Percentiles rank a stretch among this genome's conserved stretches.
Conservation (phyloP, 75 land plant genomes). For the Picea glauca region DNA sequence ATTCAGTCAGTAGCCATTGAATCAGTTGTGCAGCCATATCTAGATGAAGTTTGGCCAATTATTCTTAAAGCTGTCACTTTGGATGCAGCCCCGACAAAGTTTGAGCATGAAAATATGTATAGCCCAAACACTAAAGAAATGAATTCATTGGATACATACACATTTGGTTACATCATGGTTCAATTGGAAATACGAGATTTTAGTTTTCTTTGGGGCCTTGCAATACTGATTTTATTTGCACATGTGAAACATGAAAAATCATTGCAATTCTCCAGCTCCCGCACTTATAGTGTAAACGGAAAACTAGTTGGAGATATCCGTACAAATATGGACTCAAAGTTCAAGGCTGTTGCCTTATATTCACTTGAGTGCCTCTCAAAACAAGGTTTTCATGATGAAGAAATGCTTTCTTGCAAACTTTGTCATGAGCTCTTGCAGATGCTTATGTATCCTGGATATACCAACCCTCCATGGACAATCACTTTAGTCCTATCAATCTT, state of each 20-base stretch:
- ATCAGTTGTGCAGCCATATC: conserved; percentile 46
- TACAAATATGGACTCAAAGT: conserved; percentile 15
- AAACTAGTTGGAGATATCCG: conserved; percentile 21
- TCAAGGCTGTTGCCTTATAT: conserved; percentile 51
- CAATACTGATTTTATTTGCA: conserved; percentile 53
- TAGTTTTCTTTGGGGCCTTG: conserved; percentile 71
- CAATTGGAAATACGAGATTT: conserved; percentile 47
- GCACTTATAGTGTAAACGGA: conserved; percentile 27
- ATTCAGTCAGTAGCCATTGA: conserved; percentile 71
- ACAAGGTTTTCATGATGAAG: conserved; percentile 44
- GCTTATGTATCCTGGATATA: conserved; percentile 29
- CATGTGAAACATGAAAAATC: conserved; percentile 3
- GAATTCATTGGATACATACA: background rate
- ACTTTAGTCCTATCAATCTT: conserved; percentile 20
- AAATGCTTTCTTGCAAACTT: conserved; percentile 52
- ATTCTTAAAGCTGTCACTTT: conserved; percentile 78
- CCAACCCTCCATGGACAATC: conserved; percentile 16
- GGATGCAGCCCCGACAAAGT: conserved; percentile 56
- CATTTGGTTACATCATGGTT: conserved; percentile 60
- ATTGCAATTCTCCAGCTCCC: conserved; percentile 12
- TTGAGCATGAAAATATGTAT: conserved; percentile 16
- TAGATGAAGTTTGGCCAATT: conserved; percentile 81
- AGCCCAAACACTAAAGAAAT: conserved; percentile 1
- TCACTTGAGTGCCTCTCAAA: conserved; percentile 60
- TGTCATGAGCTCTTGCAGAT: conserved; percentile 61